Conservation (phyloP, 139 green algal species). For the Closterium sp. region DNA sequence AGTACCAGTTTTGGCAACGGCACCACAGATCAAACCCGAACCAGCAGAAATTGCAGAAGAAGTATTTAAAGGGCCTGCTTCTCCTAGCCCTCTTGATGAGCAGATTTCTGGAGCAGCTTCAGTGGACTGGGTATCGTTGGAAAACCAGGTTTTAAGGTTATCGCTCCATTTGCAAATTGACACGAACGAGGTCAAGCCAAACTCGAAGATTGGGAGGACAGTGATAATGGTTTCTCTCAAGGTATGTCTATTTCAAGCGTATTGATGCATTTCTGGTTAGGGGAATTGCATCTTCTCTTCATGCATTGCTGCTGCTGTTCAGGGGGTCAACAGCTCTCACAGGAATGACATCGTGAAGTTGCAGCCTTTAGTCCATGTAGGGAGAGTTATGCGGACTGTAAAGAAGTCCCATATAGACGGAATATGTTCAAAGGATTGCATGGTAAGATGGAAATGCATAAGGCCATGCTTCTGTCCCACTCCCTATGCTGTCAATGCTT, state of each 20-base stretch:
- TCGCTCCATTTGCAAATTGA: background rate
- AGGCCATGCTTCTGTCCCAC: background rate
- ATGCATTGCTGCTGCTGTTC: background rate
- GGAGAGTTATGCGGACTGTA: background rate
- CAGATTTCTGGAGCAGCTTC: background rate
- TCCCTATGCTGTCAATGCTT: background rate
- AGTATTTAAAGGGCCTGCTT: background rate
- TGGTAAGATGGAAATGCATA: no score
- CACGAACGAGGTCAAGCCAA: background rate
- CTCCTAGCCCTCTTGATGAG: background rate
- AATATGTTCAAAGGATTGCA: background rate
- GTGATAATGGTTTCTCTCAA: background rate
- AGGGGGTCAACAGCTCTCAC: background rate
- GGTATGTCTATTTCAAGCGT: background rate
- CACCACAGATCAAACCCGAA: background rate
- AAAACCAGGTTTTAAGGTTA: background rate
- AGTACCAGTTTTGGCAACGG: background rate
- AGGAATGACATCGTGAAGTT: background rate
- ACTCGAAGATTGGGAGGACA: background rate
- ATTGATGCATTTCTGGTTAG: background rate
- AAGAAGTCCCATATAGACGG: background rate
- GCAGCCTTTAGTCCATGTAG: background rate
- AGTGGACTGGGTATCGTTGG: background rate
- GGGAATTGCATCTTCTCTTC: background rate
- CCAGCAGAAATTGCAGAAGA: background rate